phyloP scores from a whole-genome alignment of 2,329 filamentous ascomycete genomes.

The Aspergillus tamarii region DNA sequence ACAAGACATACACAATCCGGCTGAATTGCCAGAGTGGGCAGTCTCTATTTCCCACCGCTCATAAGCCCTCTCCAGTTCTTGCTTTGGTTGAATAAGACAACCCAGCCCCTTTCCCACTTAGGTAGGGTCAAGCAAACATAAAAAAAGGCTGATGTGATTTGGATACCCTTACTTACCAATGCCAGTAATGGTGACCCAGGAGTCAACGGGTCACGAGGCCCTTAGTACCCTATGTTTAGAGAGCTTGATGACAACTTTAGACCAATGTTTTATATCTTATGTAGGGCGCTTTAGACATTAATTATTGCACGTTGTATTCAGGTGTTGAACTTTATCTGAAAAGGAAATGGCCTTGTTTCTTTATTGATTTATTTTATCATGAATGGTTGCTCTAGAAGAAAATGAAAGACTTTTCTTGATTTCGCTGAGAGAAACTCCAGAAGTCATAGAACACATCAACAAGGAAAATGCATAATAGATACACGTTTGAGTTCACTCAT shows the following conservation, averaged over 20 bases:
- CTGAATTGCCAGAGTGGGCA: not conserved
- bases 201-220: too few species aligned
- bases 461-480: constrained; percentile 30
- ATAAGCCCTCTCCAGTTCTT: not conserved
- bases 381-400: constrained; percentile 35
- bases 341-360: not conserved
- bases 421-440: constrained; percentile 43
- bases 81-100: not conserved
- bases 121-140: not conserved
- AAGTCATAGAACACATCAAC: constrained; percentile 41
- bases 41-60: not conserved
- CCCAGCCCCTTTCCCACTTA: not conserved
- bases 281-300: too few species aligned
- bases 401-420: constrained; percentile 37
- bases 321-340: not conserved
- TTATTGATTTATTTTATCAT: constrained; percentile 18
- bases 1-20: not conserved
- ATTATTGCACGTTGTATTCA: too few species aligned
- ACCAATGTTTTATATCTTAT: too few species aligned
- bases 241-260: too few species aligned
- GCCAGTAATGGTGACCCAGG: too few species aligned
- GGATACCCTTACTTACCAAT: too few species aligned
- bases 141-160: not conserved
- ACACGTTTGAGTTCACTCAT: constrained; percentile 24
- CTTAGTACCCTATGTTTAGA: too few species aligned